Conservation (phyloP, 352 stramenopile genomes). For the Stramenopiles sp. region DNA sequence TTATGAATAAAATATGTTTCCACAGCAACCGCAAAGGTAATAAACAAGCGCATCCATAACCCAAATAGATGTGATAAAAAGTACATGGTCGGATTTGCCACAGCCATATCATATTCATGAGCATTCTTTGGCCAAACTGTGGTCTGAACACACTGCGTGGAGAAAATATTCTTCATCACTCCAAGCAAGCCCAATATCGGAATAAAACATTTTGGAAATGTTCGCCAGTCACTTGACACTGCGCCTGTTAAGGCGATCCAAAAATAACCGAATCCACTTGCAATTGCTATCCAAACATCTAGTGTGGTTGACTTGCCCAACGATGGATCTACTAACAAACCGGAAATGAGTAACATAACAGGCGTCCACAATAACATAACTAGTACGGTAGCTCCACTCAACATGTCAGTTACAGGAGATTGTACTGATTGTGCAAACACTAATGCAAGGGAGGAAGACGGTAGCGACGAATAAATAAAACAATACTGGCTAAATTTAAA, state of each 20-base stretch:
- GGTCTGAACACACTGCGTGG: not conserved
- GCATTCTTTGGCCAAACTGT: not conserved
- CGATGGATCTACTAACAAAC: not conserved
- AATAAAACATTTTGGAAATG: slow-evolving; percentile 3
- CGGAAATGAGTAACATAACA: not conserved
- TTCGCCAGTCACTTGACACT: not conserved
- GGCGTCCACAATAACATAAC: slow-evolving; percentile 3
- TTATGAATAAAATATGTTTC: slow-evolving; percentile 7
- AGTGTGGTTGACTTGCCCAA: not conserved
- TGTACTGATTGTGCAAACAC: not conserved
- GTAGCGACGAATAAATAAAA: not conserved
- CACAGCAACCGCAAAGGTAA: not conserved
- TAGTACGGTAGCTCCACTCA: not conserved
- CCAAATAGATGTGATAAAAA: slow-evolving; percentile 2
- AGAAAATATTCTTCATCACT: not conserved
- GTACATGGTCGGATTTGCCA: not conserved
- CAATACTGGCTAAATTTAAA: slow-evolving; percentile 1
- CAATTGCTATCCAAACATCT: not conserved
- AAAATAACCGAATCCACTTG: not conserved
- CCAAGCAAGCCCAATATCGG: slow-evolving; percentile 4
- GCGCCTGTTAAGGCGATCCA: not conserved
- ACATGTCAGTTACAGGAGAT: not conserved
- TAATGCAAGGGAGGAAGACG: not conserved
- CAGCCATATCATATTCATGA: not conserved
- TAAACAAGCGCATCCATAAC: slow-evolving; percentile 1